Evolutionary conservation across 2,329 filamentous ascomycete species (phyloP).

Genomic region (Verticillium klebahnii): DNA sequence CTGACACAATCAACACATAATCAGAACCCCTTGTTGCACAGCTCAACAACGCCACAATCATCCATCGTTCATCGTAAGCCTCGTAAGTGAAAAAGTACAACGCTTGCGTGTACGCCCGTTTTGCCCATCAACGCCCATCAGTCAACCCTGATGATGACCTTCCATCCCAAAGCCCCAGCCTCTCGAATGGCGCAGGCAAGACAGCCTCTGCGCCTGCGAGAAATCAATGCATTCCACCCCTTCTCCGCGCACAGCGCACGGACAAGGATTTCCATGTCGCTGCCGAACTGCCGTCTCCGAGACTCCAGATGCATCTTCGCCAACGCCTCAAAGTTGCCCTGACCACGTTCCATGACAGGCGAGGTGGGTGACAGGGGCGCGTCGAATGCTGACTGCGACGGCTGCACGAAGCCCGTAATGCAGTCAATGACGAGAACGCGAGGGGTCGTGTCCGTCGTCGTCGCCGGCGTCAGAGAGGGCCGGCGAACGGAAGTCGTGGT

Average conservation of each 20-base stretch:
- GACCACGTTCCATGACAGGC: constrained; percentile 35
- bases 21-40: background rate
- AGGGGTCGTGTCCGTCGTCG: constrained; percentile 21
- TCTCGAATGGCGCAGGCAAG: constrained; percentile 71
- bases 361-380: constrained; percentile 36
- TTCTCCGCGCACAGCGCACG: constrained; percentile 69
- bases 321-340: constrained; percentile 34
- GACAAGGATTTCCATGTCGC: constrained; percentile 65
- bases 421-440: constrained; percentile 59
- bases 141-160: constrained; percentile 59
- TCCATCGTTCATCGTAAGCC: background rate
- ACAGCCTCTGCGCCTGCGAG: constrained; percentile 62
- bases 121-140: constrained; percentile 17
- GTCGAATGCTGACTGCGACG: constrained; percentile 35
- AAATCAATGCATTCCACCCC: constrained; percentile 70
- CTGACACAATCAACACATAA: background rate
- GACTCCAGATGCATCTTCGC: constrained; percentile 54
- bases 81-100: background rate
- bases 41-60: background rate
- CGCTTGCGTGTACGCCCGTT: background rate
- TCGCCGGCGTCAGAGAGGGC: constrained; percentile 22
- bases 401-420: constrained; percentile 46
- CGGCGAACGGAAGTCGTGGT: constrained; percentile 25
- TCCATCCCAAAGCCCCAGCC: constrained; percentile 65
- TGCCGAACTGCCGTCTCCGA: constrained; percentile 53